Base-by-base conservation (phyloP, 1,139 yeast species). In the Kodamaea alishanica region DNA sequence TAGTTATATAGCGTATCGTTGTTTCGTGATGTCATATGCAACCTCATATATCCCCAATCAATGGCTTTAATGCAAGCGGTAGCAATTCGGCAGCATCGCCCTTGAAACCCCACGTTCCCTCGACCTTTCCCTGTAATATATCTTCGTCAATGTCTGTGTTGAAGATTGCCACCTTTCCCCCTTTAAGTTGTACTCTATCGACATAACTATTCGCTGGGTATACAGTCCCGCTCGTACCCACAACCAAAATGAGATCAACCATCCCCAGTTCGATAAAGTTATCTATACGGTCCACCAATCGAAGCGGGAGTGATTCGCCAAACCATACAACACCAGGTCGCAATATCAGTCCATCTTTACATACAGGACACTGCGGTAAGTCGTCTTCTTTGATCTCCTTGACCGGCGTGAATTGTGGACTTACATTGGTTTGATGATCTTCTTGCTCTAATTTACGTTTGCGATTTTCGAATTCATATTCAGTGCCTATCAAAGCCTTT, bases 291-390 rank as follows among this genome's bases (percentile, higher is more conserved):
- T 80, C 81, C 41, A 88, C 73, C 8, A 73, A 73, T 34, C 64
- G 64, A 41, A 85, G 60, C 1, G 95, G 87, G 34, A 88, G 63
- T 8, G 88, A 73, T 58, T 88, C 97, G 4, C 96, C 96, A 61
- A 84, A 87, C 96, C 96, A 88, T 3, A 87, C 92, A 5, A 89
- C 94, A 0, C 94, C 96, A 0, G 97, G 96, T 24, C 96, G 68
- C 40, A 88, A 60, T 20, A 85, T 57, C 25, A 59, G 53, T 0
- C 79, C 79, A 6, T 65, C 64, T 8, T 65, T 58, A 54, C 97
- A 88, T 7, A 65, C 63, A 0, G 96, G 95, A 55, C 97, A 89
- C 33, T 58, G 70, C 1, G 96, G 96, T n/a, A 87, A 66, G 2
- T 80, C 79, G 2, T 61, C 56, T 35, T 67, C 73, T 1, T 67